phyloP scores from a whole-genome alignment of 1,284 basidiomycete genomes.

The Boletus holoroseus region DNA sequence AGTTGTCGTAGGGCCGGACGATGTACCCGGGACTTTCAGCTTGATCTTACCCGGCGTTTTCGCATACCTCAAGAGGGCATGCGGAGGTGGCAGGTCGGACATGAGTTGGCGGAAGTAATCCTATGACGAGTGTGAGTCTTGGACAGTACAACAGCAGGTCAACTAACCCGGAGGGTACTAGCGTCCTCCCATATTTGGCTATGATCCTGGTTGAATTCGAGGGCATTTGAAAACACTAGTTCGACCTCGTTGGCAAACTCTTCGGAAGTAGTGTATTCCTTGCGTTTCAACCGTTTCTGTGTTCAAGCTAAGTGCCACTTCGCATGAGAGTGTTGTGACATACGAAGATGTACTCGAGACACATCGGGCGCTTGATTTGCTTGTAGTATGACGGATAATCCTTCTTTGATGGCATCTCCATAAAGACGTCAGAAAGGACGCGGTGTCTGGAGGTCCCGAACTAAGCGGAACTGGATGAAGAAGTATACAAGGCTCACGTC shows the following conservation, averaged over 20 bases:
- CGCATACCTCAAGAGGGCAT: slow-evolving; percentile 55
- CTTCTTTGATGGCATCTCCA: slow-evolving; percentile 76
- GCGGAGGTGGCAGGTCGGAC: slow-evolving; percentile 66
- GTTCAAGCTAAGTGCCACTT: slow-evolving; percentile 8
- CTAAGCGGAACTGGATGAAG: slow-evolving; percentile 1
- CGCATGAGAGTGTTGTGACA: slow-evolving; percentile 29
- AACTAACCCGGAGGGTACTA: slow-evolving; percentile 52
- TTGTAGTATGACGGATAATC: slow-evolving; percentile 84
- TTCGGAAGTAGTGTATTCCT: slow-evolving; percentile 59
- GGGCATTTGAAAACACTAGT: slow-evolving; percentile 87
- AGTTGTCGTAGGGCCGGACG: slow-evolving; percentile 11
- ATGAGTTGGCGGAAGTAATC: slow-evolving; percentile 66
- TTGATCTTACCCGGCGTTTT: slow-evolving; percentile 59
- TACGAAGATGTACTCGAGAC: slow-evolving; percentile 76
- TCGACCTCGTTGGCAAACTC: slow-evolving; percentile 85
- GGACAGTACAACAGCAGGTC: background rate
- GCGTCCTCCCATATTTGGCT: slow-evolving; percentile 76
- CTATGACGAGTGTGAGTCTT: slow-evolving; percentile 36
- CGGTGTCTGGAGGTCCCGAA: slow-evolving; percentile 48
- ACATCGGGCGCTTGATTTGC: slow-evolving; percentile 77
- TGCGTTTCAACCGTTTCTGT: slow-evolving; percentile 72
- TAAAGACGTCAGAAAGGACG: slow-evolving; percentile 69
- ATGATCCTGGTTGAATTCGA: slow-evolving; percentile 73
- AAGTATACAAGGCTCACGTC: slow-evolving; percentile 34
- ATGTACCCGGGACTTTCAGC: slow-evolving; percentile 49